Base-by-base conservation (phyloP, 2,329 filamentous ascomycete species). In the Colletotrichum karsti region DNA sequence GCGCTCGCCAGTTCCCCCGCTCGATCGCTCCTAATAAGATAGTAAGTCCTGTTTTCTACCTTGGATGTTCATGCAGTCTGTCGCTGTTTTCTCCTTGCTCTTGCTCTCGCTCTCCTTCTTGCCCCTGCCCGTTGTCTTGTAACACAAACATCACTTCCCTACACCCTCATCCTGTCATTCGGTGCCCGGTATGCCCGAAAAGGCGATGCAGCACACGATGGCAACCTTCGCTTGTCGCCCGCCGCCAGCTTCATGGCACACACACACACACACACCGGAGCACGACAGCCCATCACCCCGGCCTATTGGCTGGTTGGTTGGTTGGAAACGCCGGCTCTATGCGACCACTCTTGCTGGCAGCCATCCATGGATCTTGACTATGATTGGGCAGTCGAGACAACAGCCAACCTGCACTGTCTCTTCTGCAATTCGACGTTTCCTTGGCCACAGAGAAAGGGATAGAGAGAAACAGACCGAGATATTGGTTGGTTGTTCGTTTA, bases 21-120 rank as follows among this genome's bases (percentile, higher is more conserved):
- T 46, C 60, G 60, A 55, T 64, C 59, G 60, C 35, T 26, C 30
- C 26, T 42, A 60, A 51, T 60, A 60, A 60, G 33, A 54, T 54
- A 53, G 65, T 68, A 63, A 65, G 65, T 68, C n/a, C 8, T 7
- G 5, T 42, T 18, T 12, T 50, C 18, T 13, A 10, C 30, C 18
- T 12, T 58, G 28, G n/a, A 4, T 10, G 53, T 5, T 7, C 18
- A 12, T 24, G 4, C 37, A 18, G n/a, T 22, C 48, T 56, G 33
- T 10, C 20, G 53, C 20, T 56, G 53, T 56, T 56, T 42, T 26
- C 53, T 42, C 53, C 35, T 54, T n/a, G 30, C 35, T 42, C 53
- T 26, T 41, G 15, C 53, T 15, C 46, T 50, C n/a, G 26, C n/a
- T 33, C 26, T 2, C 7, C 9, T 33, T 10, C 15, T 18, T 18